These are phyloP conservation scores for Phytopythium chamaehyphon DNA, from an alignment of 352 stramenopile species.

Conservation along the genomic window DNA sequence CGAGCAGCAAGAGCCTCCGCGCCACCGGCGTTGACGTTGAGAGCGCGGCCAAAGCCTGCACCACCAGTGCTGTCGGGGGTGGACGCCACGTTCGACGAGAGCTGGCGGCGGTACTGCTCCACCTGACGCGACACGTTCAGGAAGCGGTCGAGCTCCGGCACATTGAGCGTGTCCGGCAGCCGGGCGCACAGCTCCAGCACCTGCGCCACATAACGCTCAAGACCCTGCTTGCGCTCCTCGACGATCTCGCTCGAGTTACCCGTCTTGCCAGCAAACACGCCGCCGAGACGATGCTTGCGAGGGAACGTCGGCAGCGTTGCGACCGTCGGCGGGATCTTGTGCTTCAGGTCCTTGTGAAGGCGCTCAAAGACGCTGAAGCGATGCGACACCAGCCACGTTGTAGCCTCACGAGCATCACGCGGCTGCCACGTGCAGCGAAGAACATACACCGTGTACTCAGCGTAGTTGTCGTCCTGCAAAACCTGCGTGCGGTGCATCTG, in stretches of 20 bases:
- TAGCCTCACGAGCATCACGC: conserved; percentile 45
- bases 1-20: conserved; percentile 76
- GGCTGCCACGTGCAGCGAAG: conserved; percentile 81
- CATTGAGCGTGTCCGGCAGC: conserved; percentile 73
- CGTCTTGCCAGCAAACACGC: conserved; percentile 81
- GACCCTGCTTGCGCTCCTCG: conserved; percentile 74
- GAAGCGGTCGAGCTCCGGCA: conserved; percentile 84
- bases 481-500: conserved; percentile 86
- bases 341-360: conserved; percentile 70
- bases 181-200: conserved; percentile 80
- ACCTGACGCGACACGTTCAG: conserved; percentile 84
- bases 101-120: conserved; percentile 77
- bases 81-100: conserved; percentile 23
- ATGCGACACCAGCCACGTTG: conserved; percentile 67
- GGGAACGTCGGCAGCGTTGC: conserved; percentile 65
- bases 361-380: conserved; percentile 70
- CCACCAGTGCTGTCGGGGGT: conserved; percentile 17
- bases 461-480: conserved; percentile 87
- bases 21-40: conserved; percentile 63
- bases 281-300: conserved; percentile 80
- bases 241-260: conserved; percentile 86
- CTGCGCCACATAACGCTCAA: conserved; percentile 81
- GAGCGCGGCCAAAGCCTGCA: conserved; percentile 28
- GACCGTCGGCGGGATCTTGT: conserved; percentile 67
- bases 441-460: conserved; percentile 88